These are phyloP conservation scores for Posidonia australis DNA, from an alignment of 106 monocot species.

Conservation along the genomic window DNA sequence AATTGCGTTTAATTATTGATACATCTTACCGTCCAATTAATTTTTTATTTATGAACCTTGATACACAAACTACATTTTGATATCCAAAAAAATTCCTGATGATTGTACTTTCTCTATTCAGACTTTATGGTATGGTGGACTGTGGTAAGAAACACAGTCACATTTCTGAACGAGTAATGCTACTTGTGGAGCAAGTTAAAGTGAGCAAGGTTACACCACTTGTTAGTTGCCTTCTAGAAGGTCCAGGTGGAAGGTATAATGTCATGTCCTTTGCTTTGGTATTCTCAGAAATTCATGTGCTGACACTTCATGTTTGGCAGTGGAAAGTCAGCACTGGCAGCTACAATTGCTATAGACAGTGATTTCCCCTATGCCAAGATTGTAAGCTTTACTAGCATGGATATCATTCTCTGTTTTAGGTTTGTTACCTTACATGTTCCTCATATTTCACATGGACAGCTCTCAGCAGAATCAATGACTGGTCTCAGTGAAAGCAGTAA, in stretches of 20 bases:
- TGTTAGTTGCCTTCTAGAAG: constrained; percentile 93
- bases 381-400: constrained; percentile 38
- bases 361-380: constrained; percentile 96
- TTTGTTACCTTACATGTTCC: neutral
- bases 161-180: constrained; percentile 71
- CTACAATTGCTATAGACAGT: constrained; percentile 83
- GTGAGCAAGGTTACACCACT: constrained; percentile 88
- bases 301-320: constrained; percentile 29
- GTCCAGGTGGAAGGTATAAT: constrained; percentile 73
- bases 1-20: constrained; percentile 1
- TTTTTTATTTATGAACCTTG: no score
- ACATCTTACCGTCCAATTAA: neutral
- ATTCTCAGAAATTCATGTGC: constrained; percentile 2
- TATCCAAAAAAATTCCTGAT: neutral
- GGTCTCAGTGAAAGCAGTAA: constrained; percentile 91
- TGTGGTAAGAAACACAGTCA: constrained; percentile 75
- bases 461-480: constrained; percentile 93
- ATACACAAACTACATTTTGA: neutral
- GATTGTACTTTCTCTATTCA: constrained; percentile 12
- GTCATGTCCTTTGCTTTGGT: neutral
- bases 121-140: constrained; percentile 84
- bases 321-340: constrained; percentile 92
- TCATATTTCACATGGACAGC: constrained; percentile 23
- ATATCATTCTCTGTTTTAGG: neutral
- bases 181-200: constrained; percentile 91